Percentiles rank a stretch among this genome's conserved stretches.
phyloP scores from a whole-genome alignment of 306 rosid genomes.

The Acacia confusa region DNA sequence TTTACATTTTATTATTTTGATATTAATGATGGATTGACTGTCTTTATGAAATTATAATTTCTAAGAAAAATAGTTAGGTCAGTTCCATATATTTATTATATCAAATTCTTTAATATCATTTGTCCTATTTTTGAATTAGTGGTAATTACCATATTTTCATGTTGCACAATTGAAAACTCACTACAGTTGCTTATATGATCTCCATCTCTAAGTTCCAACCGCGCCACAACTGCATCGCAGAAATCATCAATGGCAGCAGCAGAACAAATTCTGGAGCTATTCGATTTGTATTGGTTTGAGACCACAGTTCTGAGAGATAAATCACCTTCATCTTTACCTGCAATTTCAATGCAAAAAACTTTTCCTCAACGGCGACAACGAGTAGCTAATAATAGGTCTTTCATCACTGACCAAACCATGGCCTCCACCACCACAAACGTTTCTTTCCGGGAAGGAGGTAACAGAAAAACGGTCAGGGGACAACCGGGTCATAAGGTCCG shows the following conservation, averaged over 20 bases:
- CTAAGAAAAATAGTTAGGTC: too few relatives aligned
- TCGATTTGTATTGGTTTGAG: constrained; percentile 69
- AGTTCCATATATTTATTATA: too few relatives aligned
- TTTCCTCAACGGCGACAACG: background rate
- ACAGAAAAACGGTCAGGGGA: background rate
- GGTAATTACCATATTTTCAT: too few relatives aligned
- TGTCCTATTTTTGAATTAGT: too few relatives aligned
- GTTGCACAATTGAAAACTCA: background rate
- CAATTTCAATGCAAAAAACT: background rate
- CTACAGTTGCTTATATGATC: background rate
- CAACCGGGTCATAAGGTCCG: background rate
- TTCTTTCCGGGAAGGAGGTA: constrained; percentile 42
- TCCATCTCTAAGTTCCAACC: background rate
- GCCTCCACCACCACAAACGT: constrained; percentile 34
- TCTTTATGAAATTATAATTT: too few relatives aligned
- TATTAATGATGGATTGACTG: too few relatives aligned
- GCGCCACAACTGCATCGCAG: background rate
- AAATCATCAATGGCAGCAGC: constrained; percentile 47
- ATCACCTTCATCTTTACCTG: constrained; percentile 18
- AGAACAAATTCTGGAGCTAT: constrained; percentile 57
- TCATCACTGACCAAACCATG: constrained; percentile 44
- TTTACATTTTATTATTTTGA: too few relatives aligned
- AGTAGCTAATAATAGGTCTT: constrained; percentile 36
- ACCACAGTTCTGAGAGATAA: constrained; percentile 38
- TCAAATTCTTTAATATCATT: too few relatives aligned